phyloP scores from a whole-genome alignment of 1,139 yeast genomes.

The Geotrichum histeridarum region DNA sequence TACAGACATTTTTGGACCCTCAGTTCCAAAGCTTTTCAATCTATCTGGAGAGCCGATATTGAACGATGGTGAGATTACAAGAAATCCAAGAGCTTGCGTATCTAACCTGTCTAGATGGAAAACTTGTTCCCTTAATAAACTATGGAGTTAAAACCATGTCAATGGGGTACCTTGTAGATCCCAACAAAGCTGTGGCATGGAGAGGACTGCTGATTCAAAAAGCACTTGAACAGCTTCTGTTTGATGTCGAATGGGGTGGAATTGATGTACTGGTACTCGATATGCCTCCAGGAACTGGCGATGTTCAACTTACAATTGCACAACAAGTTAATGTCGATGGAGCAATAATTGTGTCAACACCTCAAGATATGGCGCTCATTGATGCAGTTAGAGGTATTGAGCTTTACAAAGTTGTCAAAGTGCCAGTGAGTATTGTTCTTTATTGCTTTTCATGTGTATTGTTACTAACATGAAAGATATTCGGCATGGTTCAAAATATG shows the following conservation, averaged over 20 bases:
- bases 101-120: slow-evolving; percentile 39
- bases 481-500: slow-evolving; percentile 83
- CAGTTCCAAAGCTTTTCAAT: slow-evolving; percentile 64
- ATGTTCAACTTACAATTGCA: slow-evolving; percentile 74
- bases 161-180: slow-evolving; percentile 70
- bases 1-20: slow-evolving; percentile 82
- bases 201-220: slow-evolving; percentile 84
- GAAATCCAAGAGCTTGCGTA: not conserved
- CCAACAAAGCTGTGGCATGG: slow-evolving; percentile 78
- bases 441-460: not conserved
- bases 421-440: slow-evolving; percentile 44
- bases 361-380: slow-evolving; percentile 77
- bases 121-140: slow-evolving; percentile 63
- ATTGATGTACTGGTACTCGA: slow-evolving; percentile 70
- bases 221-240: slow-evolving; percentile 73
- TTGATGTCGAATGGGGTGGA: slow-evolving; percentile 72
- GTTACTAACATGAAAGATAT: slow-evolving; percentile 31
- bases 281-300: slow-evolving; percentile 94
- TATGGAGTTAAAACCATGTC: slow-evolving; percentile 84
- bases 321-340: slow-evolving; percentile 76
- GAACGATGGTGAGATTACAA: slow-evolving; percentile 32
- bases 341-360: slow-evolving; percentile 77
- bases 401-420: slow-evolving; percentile 67
- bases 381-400: slow-evolving; percentile 79
- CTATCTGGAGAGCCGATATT: slow-evolving; percentile 52